Conservation (phyloP, 805 yeast genomes). For the Lipomyces spencermartinsiae region DNA sequence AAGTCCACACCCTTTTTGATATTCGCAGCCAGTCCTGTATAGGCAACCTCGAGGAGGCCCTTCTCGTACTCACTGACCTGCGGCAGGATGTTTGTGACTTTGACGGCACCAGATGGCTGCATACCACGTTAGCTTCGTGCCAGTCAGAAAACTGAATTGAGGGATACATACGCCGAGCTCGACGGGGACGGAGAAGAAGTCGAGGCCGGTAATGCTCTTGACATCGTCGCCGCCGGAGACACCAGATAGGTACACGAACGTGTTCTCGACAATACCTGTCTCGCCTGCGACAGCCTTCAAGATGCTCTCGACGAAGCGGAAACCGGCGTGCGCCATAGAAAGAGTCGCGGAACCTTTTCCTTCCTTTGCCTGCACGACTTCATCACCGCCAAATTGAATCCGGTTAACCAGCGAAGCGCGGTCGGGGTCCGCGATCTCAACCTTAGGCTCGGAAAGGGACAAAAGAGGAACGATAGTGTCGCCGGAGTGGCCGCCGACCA, state of each 20-base stretch:
- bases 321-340: slow-evolving; percentile 95
- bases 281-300: slow-evolving; percentile 43
- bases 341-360: slow-evolving; percentile 95
- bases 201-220: slow-evolving; percentile 86
- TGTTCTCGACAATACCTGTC: slow-evolving; percentile 33
- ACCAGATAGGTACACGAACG: slow-evolving; percentile 45
- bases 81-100: slow-evolving; percentile 67
- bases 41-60: slow-evolving; percentile 78
- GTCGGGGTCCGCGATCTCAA: slow-evolving; percentile 47
- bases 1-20: slow-evolving; percentile 92
- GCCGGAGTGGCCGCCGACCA: slow-evolving; percentile 95
- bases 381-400: slow-evolving; percentile 97
- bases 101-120: slow-evolving; percentile 67
- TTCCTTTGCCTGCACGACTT: slow-evolving; percentile 92
- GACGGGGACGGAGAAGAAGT: slow-evolving; percentile 93
- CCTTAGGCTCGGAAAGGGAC: slow-evolving; percentile 51
- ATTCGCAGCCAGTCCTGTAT: slow-evolving; percentile 87
- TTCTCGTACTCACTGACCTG: slow-evolving; percentile 77
- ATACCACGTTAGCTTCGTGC: neutral
- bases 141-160: neutral
- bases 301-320: slow-evolving; percentile 71
- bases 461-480: slow-evolving; percentile 90
- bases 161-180: slow-evolving; percentile 76
- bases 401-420: slow-evolving; percentile 74
- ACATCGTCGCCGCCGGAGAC: slow-evolving; percentile 60